phyloP scores from a whole-genome alignment of 1,284 basidiomycete genomes.

The Pulveroboletus sp. region DNA sequence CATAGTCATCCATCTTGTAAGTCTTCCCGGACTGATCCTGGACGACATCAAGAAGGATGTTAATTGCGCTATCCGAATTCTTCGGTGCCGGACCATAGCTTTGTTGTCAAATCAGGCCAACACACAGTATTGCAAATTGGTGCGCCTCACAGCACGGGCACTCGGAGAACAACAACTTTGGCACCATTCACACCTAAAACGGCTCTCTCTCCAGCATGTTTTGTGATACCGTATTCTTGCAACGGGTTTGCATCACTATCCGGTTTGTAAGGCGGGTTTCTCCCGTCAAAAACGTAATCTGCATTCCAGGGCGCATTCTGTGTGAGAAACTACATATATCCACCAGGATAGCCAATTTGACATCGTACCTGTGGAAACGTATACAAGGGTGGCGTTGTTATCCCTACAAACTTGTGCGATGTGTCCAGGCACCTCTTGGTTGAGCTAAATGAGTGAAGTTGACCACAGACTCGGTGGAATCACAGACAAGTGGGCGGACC shows the following conservation, averaged over 20 bases:
- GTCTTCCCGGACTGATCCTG: slow-evolving; percentile 74
- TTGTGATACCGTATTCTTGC: slow-evolving; percentile 76
- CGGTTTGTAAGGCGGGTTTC: slow-evolving; percentile 75
- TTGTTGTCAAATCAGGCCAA: not conserved
- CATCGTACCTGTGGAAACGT: slow-evolving; percentile 72
- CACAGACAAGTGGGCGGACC: slow-evolving; percentile 39
- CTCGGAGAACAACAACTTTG: slow-evolving; percentile 65
- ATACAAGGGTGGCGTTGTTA: slow-evolving; percentile 62
- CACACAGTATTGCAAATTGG: not conserved
- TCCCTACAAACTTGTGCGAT: slow-evolving; percentile 61
- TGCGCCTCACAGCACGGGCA: slow-evolving; percentile 71
- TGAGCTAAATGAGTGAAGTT: slow-evolving; percentile 50
- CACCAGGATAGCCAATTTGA: not conserved
- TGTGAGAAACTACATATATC: slow-evolving; percentile 13
- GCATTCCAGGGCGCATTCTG: slow-evolving; percentile 8
- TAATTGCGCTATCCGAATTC: slow-evolving; percentile 79
- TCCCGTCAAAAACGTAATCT: slow-evolving; percentile 89
- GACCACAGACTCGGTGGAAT: not conserved
- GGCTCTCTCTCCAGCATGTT: slow-evolving; percentile 73
- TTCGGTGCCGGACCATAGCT: slow-evolving; percentile 79
- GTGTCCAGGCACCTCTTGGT: slow-evolving; percentile 62
- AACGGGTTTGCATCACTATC: slow-evolving; percentile 69
- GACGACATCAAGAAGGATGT: slow-evolving; percentile 77
- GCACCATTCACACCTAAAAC: slow-evolving; percentile 57
- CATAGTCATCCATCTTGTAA: slow-evolving; percentile 88